Percentiles rank a stretch among this genome's conserved stretches.
Evolutionary conservation across 768 basidiomycete species (phyloP).

Genomic region (Mycena amicta): DNA sequence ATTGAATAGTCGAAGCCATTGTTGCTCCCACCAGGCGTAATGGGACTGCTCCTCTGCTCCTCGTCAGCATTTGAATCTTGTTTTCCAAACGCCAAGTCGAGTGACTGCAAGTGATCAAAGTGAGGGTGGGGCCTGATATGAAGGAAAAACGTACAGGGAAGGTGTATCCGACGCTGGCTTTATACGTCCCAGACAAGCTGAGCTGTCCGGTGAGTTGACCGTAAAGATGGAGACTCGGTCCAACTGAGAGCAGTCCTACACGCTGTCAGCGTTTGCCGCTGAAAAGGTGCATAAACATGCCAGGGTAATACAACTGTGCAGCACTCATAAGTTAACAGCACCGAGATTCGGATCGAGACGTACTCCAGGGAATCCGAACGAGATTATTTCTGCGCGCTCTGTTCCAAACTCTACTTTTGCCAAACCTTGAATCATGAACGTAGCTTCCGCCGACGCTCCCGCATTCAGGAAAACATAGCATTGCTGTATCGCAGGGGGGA

Average conservation of each 20-base stretch:
- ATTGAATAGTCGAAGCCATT: neutral
- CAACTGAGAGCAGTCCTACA: conserved; percentile 26
- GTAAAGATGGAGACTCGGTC: conserved; percentile 17
- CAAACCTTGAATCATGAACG: conserved; percentile 24
- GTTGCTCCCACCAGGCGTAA: neutral
- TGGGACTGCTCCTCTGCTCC: neutral
- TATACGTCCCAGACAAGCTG: neutral
- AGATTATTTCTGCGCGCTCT: conserved; percentile 9
- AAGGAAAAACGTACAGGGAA: neutral
- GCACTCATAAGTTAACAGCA: no score
- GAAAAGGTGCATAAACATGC: no score
- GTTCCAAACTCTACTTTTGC: conserved; percentile 15
- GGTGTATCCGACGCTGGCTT: neutral
- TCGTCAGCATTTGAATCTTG: neutral
- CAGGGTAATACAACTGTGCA: conserved; percentile 10
- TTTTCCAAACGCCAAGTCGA: conserved; percentile 14
- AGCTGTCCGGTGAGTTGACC: conserved; percentile 6
- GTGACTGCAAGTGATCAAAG: neutral
- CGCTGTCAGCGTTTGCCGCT: no score
- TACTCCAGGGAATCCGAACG: conserved; percentile 28
- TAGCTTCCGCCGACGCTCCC: conserved; percentile 19
- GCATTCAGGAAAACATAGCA: conserved; percentile 24
- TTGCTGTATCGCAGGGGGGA: conserved; percentile 28
- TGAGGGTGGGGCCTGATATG: no score
- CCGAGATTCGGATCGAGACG: neutral